Evolutionary conservation across 2,329 filamentous ascomycete genomes (phyloP), one percentile per base, ranked within the genome.

Genomic region (Massarina eburnea): DNA sequence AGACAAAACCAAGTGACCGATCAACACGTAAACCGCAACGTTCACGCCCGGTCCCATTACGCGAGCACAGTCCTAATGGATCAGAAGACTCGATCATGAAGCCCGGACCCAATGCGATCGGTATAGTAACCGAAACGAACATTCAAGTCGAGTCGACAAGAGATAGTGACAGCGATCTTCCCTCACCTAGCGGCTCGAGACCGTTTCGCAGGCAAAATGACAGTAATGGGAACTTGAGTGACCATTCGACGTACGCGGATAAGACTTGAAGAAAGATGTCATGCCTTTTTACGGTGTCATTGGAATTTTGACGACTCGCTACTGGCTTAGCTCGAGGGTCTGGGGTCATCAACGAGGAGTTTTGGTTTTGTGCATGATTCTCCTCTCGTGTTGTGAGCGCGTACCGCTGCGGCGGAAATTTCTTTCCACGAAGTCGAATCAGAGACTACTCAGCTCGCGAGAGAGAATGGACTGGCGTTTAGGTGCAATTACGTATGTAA

Each of bases 31-130:
- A 48, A 27, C 27, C 32, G n/a, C 20, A 32, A 8, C 51, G 50
- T 41, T 46, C 47, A 18, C 56, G 58, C 8, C 44, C 55, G 14
- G 50, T 57, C 12, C 51, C 52, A 1, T 9, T 59, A 14, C 48
- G 51, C 15, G 63, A 65, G 3, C 44, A 52, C 14, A 64, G 58
- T 26, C 59, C 60, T 2, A 62, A 59, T 8, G 67, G 65, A 15
- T 67, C 62, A 14, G 59, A 64, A 38, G 67, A 70, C 38, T 61
- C 59, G 10, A 70, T 71, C 7, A 62, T 68, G 27, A 66, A 66
- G 37, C 56, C 56, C 2, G 39, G 50, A 7, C 33, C 46, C 5
- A 54, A 56, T n/a, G 48, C 43, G 8, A 61, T 61, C 19, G 63
- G 57, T 5, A 65, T 67, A 18, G 46, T 62, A 14, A 66, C 64